A percentile compares a stretch with the other conserved stretches of the same genome.
phyloP scores from a whole-genome alignment of 2,329 filamentous ascomycete species.

The Diaporthe helianthi region DNA sequence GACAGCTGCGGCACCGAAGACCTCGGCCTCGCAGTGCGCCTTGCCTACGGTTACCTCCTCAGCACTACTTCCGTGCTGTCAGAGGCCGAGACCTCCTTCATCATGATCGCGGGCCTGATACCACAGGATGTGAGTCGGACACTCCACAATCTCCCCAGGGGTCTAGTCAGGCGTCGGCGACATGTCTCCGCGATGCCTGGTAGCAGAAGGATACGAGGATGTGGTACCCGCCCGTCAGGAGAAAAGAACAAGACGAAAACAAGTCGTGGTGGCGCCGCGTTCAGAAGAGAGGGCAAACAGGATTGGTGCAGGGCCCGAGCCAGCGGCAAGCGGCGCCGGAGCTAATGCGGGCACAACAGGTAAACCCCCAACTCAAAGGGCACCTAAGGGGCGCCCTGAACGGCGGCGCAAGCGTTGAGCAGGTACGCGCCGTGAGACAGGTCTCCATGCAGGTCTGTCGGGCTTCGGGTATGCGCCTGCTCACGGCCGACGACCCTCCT shows the following conservation, averaged over 20 bases:
- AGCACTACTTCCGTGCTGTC: constrained; percentile 55
- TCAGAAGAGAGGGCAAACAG: background rate
- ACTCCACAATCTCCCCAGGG: background rate
- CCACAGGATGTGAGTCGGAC: constrained; percentile 54
- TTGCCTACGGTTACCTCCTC: constrained; percentile 57
- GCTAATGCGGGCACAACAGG: constrained; percentile 42
- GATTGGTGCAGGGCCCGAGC: constrained; percentile 6
- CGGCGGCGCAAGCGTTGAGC: constrained; percentile 54
- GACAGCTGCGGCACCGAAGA: constrained; percentile 57
- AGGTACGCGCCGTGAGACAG: constrained; percentile 56
- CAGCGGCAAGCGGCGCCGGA: constrained; percentile 15
- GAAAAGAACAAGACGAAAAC: background rate
- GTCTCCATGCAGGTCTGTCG: constrained; percentile 54
- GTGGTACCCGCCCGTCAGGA: background rate
- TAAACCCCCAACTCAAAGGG: constrained; percentile 61
- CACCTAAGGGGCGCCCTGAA: constrained; percentile 59
- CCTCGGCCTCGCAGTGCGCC: constrained; percentile 53
- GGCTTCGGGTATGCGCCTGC: constrained; percentile 53
- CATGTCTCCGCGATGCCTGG: background rate
- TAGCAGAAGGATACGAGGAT: background rate
- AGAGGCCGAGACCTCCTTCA: constrained; percentile 56
- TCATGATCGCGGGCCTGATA: constrained; percentile 58
- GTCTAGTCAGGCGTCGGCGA: background rate
- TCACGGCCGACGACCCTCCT: constrained; percentile 42
- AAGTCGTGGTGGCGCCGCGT: background rate